Conservation (phyloP, 306 rosid genomes). For the Vachellia collinsii region DNA sequence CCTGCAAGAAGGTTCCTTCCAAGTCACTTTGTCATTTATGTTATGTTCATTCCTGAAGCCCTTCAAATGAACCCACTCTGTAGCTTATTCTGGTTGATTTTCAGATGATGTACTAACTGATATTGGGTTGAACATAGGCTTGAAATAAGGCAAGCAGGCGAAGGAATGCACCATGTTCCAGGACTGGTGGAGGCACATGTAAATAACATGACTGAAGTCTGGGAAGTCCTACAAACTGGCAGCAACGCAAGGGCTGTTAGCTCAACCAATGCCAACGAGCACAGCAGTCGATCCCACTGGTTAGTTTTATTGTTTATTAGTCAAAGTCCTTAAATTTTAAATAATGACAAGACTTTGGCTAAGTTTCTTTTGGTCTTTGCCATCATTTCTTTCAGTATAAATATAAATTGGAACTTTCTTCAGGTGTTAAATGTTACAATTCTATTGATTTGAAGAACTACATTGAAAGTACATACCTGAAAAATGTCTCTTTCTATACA, state of each 20-base stretch:
- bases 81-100: slow-evolving; percentile 5
- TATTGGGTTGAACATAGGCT: slow-evolving; percentile 57
- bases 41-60: slow-evolving; percentile 18
- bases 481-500: background rate
- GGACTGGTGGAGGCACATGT: slow-evolving; percentile 93
- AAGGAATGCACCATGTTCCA: slow-evolving; percentile 90
- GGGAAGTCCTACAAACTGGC: slow-evolving; percentile 96
- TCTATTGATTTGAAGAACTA: background rate
- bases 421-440: background rate
- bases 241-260: slow-evolving; percentile 96
- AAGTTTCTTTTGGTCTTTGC: background rate
- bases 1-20: slow-evolving; percentile 66
- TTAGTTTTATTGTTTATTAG: slow-evolving; percentile 35
- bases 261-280: slow-evolving; percentile 94
- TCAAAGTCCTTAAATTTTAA: background rate
- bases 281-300: slow-evolving; percentile 99
- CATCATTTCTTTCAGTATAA: background rate
- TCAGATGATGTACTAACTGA: slow-evolving; percentile 29
- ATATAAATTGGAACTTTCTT: background rate
- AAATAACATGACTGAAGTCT: slow-evolving; percentile 83
- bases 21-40: slow-evolving; percentile 18
- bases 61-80: slow-evolving; percentile 12
- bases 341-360: background rate
- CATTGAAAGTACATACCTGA: background rate
- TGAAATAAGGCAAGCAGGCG: slow-evolving; percentile 84